A percentile compares a stretch with the other conserved stretches of the same genome.
Conservation (phyloP, 148 eudicot genomes). For the Rhododendron williamsianum region DNA sequence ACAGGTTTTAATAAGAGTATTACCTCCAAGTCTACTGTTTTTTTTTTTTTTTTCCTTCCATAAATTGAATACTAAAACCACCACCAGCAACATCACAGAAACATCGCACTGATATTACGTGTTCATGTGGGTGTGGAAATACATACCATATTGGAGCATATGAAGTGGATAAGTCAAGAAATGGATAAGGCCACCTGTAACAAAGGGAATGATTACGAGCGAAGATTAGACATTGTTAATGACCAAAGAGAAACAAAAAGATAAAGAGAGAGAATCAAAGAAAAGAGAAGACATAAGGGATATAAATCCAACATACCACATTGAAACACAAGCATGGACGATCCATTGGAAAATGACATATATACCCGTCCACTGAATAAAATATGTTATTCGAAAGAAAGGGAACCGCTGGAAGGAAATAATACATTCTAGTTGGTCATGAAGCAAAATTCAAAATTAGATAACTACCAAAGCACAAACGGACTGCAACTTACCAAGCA, state of each 20-base stretch:
- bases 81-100: not conserved
- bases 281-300: constrained; percentile 9
- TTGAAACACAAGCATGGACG: constrained; percentile 53
- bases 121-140: not conserved
- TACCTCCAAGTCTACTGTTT: not conserved
- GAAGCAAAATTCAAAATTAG: not conserved
- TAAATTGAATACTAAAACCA: not conserved
- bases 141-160: constrained; percentile 78
- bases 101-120: not conserved
- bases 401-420: constrained; percentile 57
- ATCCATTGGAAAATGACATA: constrained; percentile 85
- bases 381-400: constrained; percentile 70
- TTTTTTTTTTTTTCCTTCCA: not conserved
- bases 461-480: not conserved
- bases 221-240: not conserved
- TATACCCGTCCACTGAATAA: constrained; percentile 51
- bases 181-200: constrained; percentile 87
- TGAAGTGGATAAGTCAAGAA: constrained; percentile 71
- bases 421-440: not conserved
- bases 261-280: not conserved
- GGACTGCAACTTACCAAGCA: constrained; percentile 27
- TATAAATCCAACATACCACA: constrained; percentile 35
- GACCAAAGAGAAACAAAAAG: not conserved
- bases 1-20: not conserved
- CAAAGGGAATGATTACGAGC: not conserved